Evolutionary conservation across 306 rosid genomes (phyloP).

Genomic region (Astragalus glycyphyllos): DNA sequence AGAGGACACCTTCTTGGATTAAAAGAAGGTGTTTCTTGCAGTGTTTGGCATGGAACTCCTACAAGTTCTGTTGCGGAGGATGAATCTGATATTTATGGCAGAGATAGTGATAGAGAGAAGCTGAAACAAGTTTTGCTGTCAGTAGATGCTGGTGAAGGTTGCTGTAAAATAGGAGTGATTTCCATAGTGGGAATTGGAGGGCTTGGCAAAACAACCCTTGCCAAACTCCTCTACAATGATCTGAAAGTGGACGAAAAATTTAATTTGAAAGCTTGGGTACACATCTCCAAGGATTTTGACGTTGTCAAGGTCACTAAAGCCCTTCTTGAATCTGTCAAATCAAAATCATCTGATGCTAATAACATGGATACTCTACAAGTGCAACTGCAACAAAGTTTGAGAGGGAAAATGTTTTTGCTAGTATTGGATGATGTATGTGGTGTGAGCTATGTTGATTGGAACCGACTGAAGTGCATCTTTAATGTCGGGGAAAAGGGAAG

Average conservation of each 20-base stretch:
- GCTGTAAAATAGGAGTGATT: constrained; percentile 14
- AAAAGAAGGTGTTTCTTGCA: constrained; percentile 27
- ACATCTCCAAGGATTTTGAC: constrained; percentile 47
- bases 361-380: constrained; percentile 2
- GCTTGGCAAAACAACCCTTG: constrained; percentile 47
- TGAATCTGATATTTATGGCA: constrained; percentile 26
- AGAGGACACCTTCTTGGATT: constrained; percentile 44
- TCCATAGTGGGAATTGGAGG: constrained; percentile 37
- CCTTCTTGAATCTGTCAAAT: constrained; percentile 24
- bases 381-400: constrained; percentile 23
- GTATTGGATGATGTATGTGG: constrained; percentile 53
- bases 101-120: constrained; percentile 14
- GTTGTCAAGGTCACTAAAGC: background rate
- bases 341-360: too few relatives aligned
- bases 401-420: constrained; percentile 43
- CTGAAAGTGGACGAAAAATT: background rate
- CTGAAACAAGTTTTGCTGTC: constrained; percentile 27
- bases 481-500: background rate
- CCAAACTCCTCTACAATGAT: constrained; percentile 34
- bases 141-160: background rate
- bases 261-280: constrained; percentile 24
- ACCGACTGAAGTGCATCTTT: constrained; percentile 15
- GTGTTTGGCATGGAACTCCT: background rate
- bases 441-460: constrained; percentile 47
- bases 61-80: constrained; percentile 46